phyloP scores from a whole-genome alignment of 2,329 filamentous ascomycete species.

The Teratosphaeriaceae sp. region DNA sequence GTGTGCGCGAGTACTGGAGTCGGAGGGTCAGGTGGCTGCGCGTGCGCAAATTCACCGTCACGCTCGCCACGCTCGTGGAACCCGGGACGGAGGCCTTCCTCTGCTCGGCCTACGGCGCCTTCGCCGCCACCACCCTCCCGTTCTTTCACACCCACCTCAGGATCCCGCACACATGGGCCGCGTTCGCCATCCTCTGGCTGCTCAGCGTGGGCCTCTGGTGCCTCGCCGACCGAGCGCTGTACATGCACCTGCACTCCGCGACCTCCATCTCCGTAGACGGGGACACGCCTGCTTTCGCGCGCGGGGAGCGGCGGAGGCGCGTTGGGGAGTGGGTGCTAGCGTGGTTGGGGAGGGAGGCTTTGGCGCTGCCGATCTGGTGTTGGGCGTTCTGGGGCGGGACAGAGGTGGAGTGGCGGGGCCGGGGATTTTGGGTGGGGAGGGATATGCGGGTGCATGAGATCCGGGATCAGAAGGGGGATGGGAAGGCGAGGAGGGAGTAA shows the following conservation, averaged over 20 bases:
- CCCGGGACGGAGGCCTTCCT: conserved; percentile 85
- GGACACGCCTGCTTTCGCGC: conserved; percentile 68
- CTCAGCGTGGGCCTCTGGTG: conserved; percentile 64
- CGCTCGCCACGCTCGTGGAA: conserved; percentile 82
- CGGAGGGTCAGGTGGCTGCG: conserved; percentile 84
- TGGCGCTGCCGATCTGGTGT: conserved; percentile 84
- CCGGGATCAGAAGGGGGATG: background rate
- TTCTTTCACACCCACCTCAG: conserved; percentile 49
- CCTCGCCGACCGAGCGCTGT: conserved; percentile 65
- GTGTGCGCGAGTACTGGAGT: conserved; percentile 67
- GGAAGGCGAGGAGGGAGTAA: background rate
- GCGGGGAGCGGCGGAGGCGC: conserved; percentile 42
- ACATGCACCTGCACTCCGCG: conserved; percentile 66
- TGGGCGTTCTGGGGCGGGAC: conserved; percentile 86
- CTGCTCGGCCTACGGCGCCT: conserved; percentile 74
- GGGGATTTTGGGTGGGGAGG: conserved; percentile 70
- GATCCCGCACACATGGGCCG: conserved; percentile 59
- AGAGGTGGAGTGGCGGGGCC: conserved; percentile 81
- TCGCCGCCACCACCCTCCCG: conserved; percentile 67
- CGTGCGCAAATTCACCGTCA: conserved; percentile 90
- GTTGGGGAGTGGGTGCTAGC: conserved; percentile 69
- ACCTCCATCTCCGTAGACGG: conserved; percentile 63
- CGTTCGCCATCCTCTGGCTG: conserved; percentile 61
- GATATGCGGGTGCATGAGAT: conserved; percentile 70
- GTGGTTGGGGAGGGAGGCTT: conserved; percentile 75